Evolutionary conservation across 129 eudicot genomes (phyloP).

Genomic region (Chrysanthemum lavandulifolium): DNA sequence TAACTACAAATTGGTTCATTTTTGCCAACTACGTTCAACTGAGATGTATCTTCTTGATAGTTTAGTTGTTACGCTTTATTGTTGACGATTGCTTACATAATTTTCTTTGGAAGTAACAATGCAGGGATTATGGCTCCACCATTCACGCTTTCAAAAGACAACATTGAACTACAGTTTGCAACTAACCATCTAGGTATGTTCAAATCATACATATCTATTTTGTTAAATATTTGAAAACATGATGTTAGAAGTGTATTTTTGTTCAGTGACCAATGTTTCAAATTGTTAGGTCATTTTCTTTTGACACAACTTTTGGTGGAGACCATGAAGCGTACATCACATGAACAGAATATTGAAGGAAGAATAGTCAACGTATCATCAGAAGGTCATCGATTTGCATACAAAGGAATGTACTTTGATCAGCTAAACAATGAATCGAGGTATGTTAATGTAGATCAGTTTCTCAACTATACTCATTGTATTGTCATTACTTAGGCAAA

Average conservation of each 20-base stretch:
- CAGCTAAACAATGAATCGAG: conserved; percentile 55
- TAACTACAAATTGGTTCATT: no score
- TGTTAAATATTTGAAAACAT: not conserved
- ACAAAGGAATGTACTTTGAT: conserved; percentile 71
- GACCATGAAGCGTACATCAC: conserved; percentile 65
- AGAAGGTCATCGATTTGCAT: conserved; percentile 49
- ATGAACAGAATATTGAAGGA: conserved; percentile 61
- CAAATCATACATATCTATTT: not conserved
- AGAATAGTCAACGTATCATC: conserved; percentile 75
- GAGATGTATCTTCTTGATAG: not conserved
- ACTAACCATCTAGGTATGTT: conserved; percentile 70
- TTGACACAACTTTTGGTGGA: conserved; percentile 70
- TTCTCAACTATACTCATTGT: not conserved
- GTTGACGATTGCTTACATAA: not conserved
- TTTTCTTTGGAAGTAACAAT: conserved; percentile 52
- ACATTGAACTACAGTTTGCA: conserved; percentile 72
- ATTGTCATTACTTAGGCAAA: not conserved
- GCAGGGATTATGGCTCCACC: conserved; percentile 89
- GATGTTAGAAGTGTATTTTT: not conserved
- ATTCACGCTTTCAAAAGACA: conserved; percentile 62
- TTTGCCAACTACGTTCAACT: no score
- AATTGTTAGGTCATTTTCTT: conserved; percentile 66
- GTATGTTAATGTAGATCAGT: conserved; percentile 16
- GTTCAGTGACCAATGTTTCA: not conserved
- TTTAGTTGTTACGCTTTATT: not conserved